These are phyloP conservation scores for Schizopora paradoxa DNA, from an alignment of 1,284 basidiomycete species.

Conservation along the genomic window DNA sequence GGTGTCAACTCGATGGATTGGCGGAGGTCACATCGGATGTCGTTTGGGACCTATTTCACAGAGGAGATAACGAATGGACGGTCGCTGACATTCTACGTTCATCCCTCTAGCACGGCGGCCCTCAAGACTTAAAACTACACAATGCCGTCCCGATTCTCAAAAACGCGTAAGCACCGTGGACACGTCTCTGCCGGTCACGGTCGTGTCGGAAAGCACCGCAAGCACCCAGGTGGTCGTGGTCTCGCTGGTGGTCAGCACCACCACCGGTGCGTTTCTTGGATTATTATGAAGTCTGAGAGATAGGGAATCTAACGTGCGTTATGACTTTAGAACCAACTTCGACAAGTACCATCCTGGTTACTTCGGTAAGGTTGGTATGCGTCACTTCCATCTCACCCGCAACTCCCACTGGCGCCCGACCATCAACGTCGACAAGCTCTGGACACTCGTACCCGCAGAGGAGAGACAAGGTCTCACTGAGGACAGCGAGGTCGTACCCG, in stretches of 20 bases:
- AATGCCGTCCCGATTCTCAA: conserved; percentile 94
- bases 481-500: conserved; percentile 77
- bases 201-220: conserved; percentile 99
- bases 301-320: conserved; percentile 1
- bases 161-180: conserved; percentile 97
- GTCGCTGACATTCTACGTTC: too few relatives aligned
- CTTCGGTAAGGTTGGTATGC: conserved; percentile 99
- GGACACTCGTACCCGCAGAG: conserved; percentile 72
- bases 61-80: too few relatives aligned
- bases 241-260: conserved; percentile 99
- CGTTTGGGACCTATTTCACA: conserved; percentile 24
- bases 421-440: conserved; percentile 96
- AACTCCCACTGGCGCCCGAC: conserved; percentile 89
- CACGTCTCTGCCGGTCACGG: conserved; percentile 99
- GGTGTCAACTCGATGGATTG: conserved; percentile 44
- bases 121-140: conserved; percentile 36
- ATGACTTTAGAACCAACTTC: conserved; percentile 65
- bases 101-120: too few relatives aligned
- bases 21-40: conserved; percentile 27
- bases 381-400: conserved; percentile 93
- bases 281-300: neutral
- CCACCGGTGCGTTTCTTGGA: conserved; percentile 70
- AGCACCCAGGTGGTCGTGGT: conserved; percentile 99
- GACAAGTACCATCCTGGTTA: conserved; percentile 98
- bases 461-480: conserved; percentile 71